Evolutionary conservation across 1,284 basidiomycete genomes (phyloP).

Genomic region (Marasmius oreades): DNA sequence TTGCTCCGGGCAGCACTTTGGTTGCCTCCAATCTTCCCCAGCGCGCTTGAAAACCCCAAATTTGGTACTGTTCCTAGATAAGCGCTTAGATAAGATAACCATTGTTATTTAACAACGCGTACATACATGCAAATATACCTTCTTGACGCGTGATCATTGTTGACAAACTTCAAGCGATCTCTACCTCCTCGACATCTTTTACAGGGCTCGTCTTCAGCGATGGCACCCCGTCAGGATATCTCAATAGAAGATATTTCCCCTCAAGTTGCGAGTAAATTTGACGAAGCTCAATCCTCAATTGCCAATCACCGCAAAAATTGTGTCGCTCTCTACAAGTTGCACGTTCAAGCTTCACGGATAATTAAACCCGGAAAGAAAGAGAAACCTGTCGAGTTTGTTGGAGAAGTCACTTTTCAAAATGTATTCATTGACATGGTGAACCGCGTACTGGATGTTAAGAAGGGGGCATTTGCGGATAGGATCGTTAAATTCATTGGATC

Average conservation of each 20-base stretch:
- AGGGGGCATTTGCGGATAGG: constrained; percentile 80
- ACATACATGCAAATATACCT: neutral
- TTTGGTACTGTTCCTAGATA: neutral
- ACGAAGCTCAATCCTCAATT: constrained; percentile 79
- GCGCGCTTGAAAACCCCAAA: neutral
- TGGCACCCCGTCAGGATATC: constrained; percentile 10
- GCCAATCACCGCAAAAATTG: constrained; percentile 88
- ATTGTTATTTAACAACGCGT: constrained; percentile 4
- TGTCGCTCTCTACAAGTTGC: constrained; percentile 83
- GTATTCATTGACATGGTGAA: constrained; percentile 70
- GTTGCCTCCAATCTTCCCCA: neutral
- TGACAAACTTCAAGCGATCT: neutral
- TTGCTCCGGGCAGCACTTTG: neutral
- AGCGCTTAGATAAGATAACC: constrained; percentile 3
- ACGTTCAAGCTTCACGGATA: constrained; percentile 58
- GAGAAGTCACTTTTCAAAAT: constrained; percentile 80
- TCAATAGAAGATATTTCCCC: constrained; percentile 23
- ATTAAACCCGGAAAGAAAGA: constrained; percentile 52
- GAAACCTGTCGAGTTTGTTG: constrained; percentile 56
- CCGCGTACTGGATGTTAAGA: constrained; percentile 78
- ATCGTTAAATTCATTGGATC: constrained; percentile 83
- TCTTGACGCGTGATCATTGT: constrained; percentile 3
- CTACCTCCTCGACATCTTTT: constrained; percentile 11
- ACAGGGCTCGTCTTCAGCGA: neutral
- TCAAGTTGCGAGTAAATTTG: constrained; percentile 39